phyloP scores from a whole-genome alignment of 1,139 yeast species.

The Nematodospora anomalae region DNA sequence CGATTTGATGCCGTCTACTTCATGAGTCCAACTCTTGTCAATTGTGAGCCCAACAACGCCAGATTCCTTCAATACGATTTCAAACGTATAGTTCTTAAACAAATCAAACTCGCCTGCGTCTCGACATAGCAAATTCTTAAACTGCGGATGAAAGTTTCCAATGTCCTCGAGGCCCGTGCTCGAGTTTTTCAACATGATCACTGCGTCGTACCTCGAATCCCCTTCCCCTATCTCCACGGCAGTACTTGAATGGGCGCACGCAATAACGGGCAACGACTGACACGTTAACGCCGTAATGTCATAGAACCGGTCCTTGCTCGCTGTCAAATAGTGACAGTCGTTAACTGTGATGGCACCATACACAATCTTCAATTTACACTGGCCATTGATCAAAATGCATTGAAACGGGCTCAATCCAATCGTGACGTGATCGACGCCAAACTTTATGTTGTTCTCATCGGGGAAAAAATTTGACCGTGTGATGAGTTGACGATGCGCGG shows the following conservation, averaged over 20 bases:
- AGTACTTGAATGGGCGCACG: slow-evolving; percentile 24
- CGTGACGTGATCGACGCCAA: slow-evolving; percentile 27
- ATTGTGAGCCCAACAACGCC: slow-evolving; percentile 28
- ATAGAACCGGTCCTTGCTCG: slow-evolving; percentile 21
- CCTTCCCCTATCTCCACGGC: slow-evolving; percentile 15
- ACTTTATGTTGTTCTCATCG: slow-evolving; percentile 36
- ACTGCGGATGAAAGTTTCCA: slow-evolving; percentile 49
- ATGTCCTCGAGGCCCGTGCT: slow-evolving; percentile 49
- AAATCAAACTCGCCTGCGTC: slow-evolving; percentile 18
- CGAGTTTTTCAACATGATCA: slow-evolving; percentile 39
- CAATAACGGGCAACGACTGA: slow-evolving; percentile 56
- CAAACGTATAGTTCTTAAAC: slow-evolving; percentile 33
- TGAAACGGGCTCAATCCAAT: slow-evolving; percentile 51
- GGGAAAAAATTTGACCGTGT: slow-evolving; percentile 34
- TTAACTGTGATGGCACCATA: slow-evolving; percentile 64
- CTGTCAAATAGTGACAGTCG: slow-evolving; percentile 46
- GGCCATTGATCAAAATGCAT: slow-evolving; percentile 58
- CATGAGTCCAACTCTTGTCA: slow-evolving; percentile 22
- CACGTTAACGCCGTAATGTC: slow-evolving; percentile 52
- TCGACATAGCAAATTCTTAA: slow-evolving; percentile 47
- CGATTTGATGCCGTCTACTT: slow-evolving; percentile 12
- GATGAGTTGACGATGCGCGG: slow-evolving; percentile 8
- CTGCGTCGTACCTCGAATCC: slow-evolving; percentile 42
- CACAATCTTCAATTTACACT: slow-evolving; percentile 49
- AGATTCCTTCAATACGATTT: slow-evolving; percentile 31